These are phyloP conservation scores for Peniophora sp. DNA, from an alignment of 1,284 basidiomycete species.

Conservation along the genomic window DNA sequence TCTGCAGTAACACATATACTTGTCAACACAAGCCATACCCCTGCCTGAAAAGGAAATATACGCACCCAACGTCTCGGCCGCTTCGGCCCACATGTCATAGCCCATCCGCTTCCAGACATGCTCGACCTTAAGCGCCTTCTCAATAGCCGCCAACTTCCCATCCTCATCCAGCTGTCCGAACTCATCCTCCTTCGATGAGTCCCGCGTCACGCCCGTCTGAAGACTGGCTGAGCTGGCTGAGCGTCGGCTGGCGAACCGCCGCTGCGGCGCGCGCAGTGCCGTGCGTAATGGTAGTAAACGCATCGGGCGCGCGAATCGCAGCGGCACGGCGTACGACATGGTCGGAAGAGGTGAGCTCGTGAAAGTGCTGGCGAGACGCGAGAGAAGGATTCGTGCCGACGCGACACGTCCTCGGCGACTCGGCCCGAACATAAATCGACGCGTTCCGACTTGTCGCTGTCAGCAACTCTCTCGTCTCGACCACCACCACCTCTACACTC, in stretches of 20 bases:
- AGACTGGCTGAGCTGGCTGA: not conserved
- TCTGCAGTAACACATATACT: not conserved
- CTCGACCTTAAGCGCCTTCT: slow-evolving; percentile 13
- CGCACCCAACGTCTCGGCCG: slow-evolving; percentile 44
- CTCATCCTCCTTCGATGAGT: too few species aligned
- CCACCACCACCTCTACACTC: slow-evolving; percentile 4
- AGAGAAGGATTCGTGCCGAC: not conserved
- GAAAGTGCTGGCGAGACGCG: slow-evolving; percentile 2
- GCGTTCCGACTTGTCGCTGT: not conserved
- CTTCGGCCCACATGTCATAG: slow-evolving; percentile 44
- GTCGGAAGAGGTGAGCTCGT: slow-evolving; percentile 2
- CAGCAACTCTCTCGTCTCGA: not conserved
- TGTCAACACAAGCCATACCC: not conserved
- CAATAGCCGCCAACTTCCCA: slow-evolving; percentile 6
- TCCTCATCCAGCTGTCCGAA: not conserved
- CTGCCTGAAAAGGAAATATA: not conserved
- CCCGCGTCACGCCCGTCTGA: not conserved
- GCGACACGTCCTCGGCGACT: not conserved
- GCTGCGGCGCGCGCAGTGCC: not conserved
- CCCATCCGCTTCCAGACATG: slow-evolving; percentile 30
- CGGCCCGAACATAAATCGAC: not conserved
- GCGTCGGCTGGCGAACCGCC: not conserved
- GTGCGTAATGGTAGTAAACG: too few species aligned
- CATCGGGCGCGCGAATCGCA: slow-evolving; percentile 1
- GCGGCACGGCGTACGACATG: not conserved